A percentile compares a stretch with the other conserved stretches of the same genome.
phyloP scores from a whole-genome alignment of 1,284 basidiomycete species.

The Cerioporus squamosus region DNA sequence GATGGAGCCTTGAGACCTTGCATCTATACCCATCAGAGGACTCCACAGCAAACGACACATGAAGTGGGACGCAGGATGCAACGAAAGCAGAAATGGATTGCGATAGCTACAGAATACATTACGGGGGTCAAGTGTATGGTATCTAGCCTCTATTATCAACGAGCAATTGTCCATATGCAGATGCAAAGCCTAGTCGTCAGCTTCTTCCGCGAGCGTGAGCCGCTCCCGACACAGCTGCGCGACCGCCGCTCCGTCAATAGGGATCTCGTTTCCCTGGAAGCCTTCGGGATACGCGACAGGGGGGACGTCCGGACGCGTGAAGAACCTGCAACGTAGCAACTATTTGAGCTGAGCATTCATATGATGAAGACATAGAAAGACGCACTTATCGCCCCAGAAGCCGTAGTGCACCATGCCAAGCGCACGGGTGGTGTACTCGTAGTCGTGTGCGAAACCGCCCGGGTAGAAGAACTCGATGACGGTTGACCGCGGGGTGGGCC shows the following conservation, averaged over 20 bases:
- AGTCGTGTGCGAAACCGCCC: slow-evolving; percentile 84
- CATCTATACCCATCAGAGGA: neutral
- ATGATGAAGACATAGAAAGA: slow-evolving; percentile 2
- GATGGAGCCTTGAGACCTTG: slow-evolving; percentile 19
- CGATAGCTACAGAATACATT: slow-evolving; percentile 1
- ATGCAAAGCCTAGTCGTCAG: slow-evolving; percentile 36
- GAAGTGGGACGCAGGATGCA: no score
- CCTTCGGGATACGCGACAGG: slow-evolving; percentile 56
- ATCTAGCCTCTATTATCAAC: neutral
- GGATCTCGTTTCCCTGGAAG: slow-evolving; percentile 64
- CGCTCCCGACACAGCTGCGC: slow-evolving; percentile 41
- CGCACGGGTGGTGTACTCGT: slow-evolving; percentile 80
- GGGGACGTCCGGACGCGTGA: slow-evolving; percentile 52
- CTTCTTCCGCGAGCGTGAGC: slow-evolving; percentile 43
- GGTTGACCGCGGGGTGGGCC: slow-evolving; percentile 70
- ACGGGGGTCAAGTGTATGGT: neutral
- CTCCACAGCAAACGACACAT: no score
- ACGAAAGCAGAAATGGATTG: neutral
- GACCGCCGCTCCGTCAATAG: slow-evolving; percentile 50
- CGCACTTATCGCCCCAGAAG: slow-evolving; percentile 71
- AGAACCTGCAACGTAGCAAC: slow-evolving; percentile 35
- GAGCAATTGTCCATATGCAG: neutral
- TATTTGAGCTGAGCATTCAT: neutral
- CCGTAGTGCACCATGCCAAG: slow-evolving; percentile 87
- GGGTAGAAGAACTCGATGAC: slow-evolving; percentile 92